Evolutionary conservation across 306 rosid species (phyloP).

Genomic region (Benincasa hispida): DNA sequence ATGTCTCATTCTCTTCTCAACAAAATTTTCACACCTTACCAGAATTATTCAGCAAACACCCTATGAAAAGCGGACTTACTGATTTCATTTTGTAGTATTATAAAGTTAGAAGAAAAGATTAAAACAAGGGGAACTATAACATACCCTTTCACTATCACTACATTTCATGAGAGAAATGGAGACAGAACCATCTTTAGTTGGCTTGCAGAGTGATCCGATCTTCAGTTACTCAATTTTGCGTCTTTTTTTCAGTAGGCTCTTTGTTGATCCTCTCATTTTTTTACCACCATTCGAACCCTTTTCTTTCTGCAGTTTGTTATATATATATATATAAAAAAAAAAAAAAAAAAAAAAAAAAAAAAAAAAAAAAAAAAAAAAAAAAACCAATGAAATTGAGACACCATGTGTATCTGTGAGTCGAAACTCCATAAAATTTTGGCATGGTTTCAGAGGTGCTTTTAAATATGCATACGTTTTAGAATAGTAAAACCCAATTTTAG

Average conservation of each 20-base stretch:
- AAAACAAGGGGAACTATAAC: not conserved
- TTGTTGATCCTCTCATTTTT: not conserved
- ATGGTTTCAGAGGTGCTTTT: not conserved
- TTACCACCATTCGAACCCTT: not conserved
- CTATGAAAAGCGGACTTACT: not conserved
- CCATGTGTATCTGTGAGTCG: not conserved
- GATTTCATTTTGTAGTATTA: not conserved
- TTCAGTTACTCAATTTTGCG: not conserved
- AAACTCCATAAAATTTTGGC: not conserved
- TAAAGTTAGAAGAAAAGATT: not conserved
- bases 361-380: no score
- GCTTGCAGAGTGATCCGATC: not conserved
- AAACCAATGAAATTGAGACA: not conserved
- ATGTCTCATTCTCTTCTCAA: not conserved
- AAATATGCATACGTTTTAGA: not conserved
- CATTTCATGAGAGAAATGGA: not conserved
- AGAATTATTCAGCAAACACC: not conserved
- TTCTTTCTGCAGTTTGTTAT: not conserved
- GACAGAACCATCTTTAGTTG: not conserved
- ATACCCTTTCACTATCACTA: not conserved
- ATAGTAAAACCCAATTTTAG: not conserved
- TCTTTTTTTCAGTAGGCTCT: not conserved
- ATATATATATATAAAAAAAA: no score
- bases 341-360: no score
- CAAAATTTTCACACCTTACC: not conserved